Evolutionary conservation across 306 rosid genomes (phyloP).

Genomic region (Malus fusca): DNA sequence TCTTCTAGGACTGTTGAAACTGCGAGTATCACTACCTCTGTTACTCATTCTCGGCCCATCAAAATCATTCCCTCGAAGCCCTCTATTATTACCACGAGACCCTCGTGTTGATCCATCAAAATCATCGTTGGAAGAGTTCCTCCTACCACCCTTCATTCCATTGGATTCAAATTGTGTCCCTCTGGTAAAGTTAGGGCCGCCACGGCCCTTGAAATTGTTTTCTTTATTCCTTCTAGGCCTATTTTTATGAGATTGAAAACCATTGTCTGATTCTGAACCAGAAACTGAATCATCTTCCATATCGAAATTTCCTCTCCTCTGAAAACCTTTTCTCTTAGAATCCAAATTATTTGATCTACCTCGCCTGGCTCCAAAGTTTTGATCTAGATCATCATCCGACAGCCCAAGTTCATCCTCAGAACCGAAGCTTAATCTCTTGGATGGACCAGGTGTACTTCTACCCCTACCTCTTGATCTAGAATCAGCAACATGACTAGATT

Average conservation of each 20-base stretch:
- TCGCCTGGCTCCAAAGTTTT: slow-evolving; percentile 30
- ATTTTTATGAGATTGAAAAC: slow-evolving; percentile 10
- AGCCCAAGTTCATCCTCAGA: slow-evolving; percentile 72
- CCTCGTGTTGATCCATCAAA: slow-evolving; percentile 35
- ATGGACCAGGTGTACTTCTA: slow-evolving; percentile 29
- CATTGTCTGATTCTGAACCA: slow-evolving; percentile 30
- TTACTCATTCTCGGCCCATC: slow-evolving; percentile 31
- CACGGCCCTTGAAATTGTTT: slow-evolving; percentile 10
- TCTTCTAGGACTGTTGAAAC: slow-evolving; percentile 15
- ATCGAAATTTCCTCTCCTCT: slow-evolving; percentile 19
- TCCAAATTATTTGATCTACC: slow-evolving; percentile 25
- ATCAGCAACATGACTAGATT: slow-evolving; percentile 53
- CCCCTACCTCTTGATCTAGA: slow-evolving; percentile 38
- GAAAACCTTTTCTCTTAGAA: slow-evolving; percentile 37
- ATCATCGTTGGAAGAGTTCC: slow-evolving; percentile 37
- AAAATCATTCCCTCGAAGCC: slow-evolving; percentile 29
- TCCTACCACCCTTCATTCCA: slow-evolving; percentile 32
- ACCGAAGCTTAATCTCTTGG: slow-evolving; percentile 64
- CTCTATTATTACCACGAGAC: slow-evolving; percentile 25
- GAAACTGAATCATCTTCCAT: slow-evolving; percentile 15
- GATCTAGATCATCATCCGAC: slow-evolving; percentile 45
- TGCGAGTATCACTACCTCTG: slow-evolving; percentile 21
- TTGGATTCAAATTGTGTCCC: slow-evolving; percentile 29
- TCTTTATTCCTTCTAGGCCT: slow-evolving; percentile 11
- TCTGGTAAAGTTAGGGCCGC: slow-evolving; percentile 15